Percentiles rank a stretch among this genome's conserved stretches.
These are phyloP conservation scores for Aquilaria malaccensis DNA, from an alignment of 345 rosid genomes.

Conservation along the genomic window DNA sequence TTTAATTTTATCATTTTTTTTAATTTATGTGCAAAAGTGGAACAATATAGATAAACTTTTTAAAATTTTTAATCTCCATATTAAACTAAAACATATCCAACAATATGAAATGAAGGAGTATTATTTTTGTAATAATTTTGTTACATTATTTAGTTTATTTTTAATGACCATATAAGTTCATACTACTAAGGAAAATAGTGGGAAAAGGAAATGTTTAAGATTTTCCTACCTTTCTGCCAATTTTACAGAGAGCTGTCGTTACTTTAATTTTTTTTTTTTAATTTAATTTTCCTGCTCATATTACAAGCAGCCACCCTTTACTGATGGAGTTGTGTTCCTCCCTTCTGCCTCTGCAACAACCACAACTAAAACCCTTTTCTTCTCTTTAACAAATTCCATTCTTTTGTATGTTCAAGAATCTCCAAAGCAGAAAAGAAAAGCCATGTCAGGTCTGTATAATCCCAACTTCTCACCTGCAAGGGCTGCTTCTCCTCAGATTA, in stretches of 20 bases:
- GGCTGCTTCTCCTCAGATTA: conserved; percentile 97
- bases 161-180: no score
- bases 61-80: no score
- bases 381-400: conserved; percentile 21
- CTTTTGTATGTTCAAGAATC: conserved; percentile 14
- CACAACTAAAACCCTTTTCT: conserved; percentile 34
- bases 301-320: conserved; percentile 23
- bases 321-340: conserved; percentile 33
- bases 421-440: conserved; percentile 9
- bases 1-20: no score
- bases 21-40: no score
- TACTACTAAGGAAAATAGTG: no score
- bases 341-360: conserved; percentile 33
- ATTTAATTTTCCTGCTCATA: neutral
- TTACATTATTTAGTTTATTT: no score
- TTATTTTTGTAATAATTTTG: no score
- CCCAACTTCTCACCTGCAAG: conserved; percentile 92
- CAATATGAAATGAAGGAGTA: no score
- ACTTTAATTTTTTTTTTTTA: neutral
- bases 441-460: conserved; percentile 93
- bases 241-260: neutral
- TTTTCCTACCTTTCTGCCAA: no score
- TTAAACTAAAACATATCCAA: no score
- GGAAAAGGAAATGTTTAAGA: no score
- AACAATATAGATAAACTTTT: no score